Conservation (phyloP, 192 early-diverging fungal species). For the Dispira simplex region DNA sequence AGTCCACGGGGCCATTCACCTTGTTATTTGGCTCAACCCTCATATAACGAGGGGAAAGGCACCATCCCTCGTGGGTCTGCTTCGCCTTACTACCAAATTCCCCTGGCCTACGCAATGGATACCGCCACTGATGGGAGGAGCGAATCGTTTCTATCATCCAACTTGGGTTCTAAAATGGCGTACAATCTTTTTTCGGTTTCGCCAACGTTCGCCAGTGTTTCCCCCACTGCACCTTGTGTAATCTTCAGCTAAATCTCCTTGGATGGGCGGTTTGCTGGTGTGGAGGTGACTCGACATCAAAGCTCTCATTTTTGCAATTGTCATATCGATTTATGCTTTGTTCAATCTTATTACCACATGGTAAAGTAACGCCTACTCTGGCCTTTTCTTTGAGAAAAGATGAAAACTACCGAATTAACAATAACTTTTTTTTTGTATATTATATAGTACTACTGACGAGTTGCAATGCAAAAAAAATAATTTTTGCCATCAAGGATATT, state of each 20-base stretch:
- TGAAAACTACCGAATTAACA: no score
- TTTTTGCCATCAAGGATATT: no score
- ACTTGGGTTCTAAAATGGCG: background rate
- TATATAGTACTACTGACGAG: no score
- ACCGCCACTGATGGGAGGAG: background rate
- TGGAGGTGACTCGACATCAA: no score
- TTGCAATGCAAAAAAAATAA: no score
- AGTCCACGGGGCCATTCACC: background rate
- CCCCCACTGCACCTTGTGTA: background rate
- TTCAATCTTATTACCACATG: no score
- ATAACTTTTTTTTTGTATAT: no score
- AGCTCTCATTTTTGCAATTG: no score
- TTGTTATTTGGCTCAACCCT: background rate
- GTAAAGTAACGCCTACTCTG: no score
- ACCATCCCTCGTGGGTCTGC: background rate
- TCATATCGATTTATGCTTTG: no score
- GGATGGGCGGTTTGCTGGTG: no score
- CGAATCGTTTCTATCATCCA: background rate
- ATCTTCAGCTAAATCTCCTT: background rate
- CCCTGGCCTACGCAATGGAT: background rate
- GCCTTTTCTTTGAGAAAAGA: no score
- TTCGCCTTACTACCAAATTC: background rate
- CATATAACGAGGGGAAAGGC: background rate
- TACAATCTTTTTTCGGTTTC: constrained; percentile 11
- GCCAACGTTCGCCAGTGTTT: constrained; percentile 10